Evolutionary conservation across 2,329 filamentous ascomycete genomes (phyloP), one percentile per base, ranked within the genome.

Genomic region (Sarocladium strictum): DNA sequence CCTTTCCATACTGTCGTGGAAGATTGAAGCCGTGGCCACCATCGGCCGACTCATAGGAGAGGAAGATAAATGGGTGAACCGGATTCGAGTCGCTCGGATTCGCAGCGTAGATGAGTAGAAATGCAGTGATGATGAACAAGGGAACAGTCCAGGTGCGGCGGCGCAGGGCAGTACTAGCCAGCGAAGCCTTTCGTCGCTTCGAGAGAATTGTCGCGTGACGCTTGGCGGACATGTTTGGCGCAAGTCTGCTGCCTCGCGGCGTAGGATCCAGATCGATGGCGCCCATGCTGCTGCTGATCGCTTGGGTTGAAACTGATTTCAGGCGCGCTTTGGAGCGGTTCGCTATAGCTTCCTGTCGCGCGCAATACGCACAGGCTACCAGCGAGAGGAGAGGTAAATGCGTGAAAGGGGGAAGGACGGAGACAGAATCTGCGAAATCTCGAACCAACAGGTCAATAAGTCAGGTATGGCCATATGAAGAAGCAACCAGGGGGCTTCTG

Each of bases 61-160:
- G 84, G 78, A 96, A 96, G 69, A 97, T 84, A 68, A 90, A 91
- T 70, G 78, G 80, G 71, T 89, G 79, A 60, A 96, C 69, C 10
- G 88, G 88, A 69, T 96, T 97, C 55, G 86, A 83, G 57, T 85
- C 77, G 62, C 80, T 83, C 5, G 92, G 92, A 66, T 91, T 87
- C 65, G 89, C 67, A 60, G 83, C 82, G 72, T 92, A 96, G 57
- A 83, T 76, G 49, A 38, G 35, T 10, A 38, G 35, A 38, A 38
- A 38, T 5, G n/a, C 12, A 38, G 35, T 38, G 9, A 15, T 38
- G 35, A 38, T 7, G 12, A 19, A 5, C 35, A 38, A 19, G n/a
- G 35, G 35, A 9, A 38, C 35, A 38, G 35, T 6, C 35, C 35
- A 38, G 35, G 35, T 38, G 12, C 35, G 35, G n/a, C 15, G 35